phyloP scores from a whole-genome alignment of 768 basidiomycete species.

The Dendrothele bispora region DNA sequence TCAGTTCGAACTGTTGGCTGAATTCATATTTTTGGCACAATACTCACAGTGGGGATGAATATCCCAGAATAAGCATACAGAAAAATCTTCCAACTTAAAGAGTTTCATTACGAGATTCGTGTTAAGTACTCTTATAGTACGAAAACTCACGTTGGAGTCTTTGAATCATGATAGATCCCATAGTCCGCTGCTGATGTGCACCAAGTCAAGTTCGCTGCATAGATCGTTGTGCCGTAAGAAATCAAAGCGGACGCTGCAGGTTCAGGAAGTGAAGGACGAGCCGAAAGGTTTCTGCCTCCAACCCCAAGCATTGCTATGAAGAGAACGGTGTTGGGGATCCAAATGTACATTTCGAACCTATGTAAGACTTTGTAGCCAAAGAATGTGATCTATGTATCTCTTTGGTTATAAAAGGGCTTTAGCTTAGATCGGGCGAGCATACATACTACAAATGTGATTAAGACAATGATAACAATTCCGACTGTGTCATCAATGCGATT shows the following conservation, averaged over 20 bases:
- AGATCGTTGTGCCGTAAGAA: slow-evolving; percentile 38
- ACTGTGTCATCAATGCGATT: slow-evolving; percentile 32
- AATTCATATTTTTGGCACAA: not conserved
- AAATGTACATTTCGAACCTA: slow-evolving; percentile 65
- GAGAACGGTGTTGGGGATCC: slow-evolving; percentile 66
- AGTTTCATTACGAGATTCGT: not conserved
- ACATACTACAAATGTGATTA: slow-evolving; percentile 37
- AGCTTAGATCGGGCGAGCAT: too few relatives aligned
- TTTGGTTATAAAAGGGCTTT: too few relatives aligned
- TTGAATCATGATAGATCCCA: slow-evolving; percentile 37
- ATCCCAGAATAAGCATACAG: slow-evolving; percentile 66
- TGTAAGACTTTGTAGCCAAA: slow-evolving; percentile 64
- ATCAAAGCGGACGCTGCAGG: slow-evolving; percentile 28
- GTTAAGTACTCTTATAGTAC: not conserved
- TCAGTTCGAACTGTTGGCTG: not conserved
- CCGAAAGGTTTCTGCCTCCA: slow-evolving; percentile 58
- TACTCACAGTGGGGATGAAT: slow-evolving; percentile 55
- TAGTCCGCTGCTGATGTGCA: slow-evolving; percentile 45
- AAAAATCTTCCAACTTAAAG: slow-evolving; percentile 54
- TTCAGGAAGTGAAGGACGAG: slow-evolving; percentile 25
- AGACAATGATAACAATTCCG: slow-evolving; percentile 40
- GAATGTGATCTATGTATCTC: slow-evolving; percentile 50
- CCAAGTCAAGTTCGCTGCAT: slow-evolving; percentile 40
- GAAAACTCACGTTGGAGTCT: slow-evolving; percentile 2
- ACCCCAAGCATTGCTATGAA: slow-evolving; percentile 66